These are phyloP conservation scores for Tulasnella sp. DNA, from an alignment of 768 basidiomycete species.

Conservation along the genomic window DNA sequence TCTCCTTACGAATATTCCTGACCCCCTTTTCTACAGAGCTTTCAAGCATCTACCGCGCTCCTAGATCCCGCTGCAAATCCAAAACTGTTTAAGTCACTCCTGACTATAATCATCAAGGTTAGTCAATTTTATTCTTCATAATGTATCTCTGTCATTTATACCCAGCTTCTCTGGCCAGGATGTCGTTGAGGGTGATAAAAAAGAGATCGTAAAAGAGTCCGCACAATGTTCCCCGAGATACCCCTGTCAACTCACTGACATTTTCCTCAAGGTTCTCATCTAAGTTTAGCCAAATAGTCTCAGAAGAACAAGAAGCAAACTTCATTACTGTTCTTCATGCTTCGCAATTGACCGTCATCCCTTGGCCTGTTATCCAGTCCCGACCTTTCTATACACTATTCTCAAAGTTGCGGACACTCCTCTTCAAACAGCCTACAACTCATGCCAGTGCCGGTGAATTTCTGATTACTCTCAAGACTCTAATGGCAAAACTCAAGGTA, in stretches of 20 bases:
- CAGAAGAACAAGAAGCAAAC: conserved; percentile 46
- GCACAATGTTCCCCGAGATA: conserved; percentile 15
- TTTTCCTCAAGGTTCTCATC: conserved; percentile 34
- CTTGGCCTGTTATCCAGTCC: conserved; percentile 57
- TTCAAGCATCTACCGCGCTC: conserved; percentile 25
- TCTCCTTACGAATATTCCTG: conserved; percentile 28
- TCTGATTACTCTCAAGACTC: conserved; percentile 42
- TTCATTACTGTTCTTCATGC: conserved; percentile 49
- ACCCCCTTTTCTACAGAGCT: conserved; percentile 12
- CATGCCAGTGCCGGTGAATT: conserved; percentile 43
- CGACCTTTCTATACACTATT: conserved; percentile 48
- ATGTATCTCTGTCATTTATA: background rate
- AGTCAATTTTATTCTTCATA: background rate
- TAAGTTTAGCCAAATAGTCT: conserved; percentile 50
- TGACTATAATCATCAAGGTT: conserved; percentile 54
- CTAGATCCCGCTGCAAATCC: conserved; percentile 48
- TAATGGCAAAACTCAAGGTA: conserved; percentile 59
- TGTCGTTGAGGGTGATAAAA: conserved; percentile 47
- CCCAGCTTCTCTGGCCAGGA: conserved; percentile 31
- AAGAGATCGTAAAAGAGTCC: conserved; percentile 46
- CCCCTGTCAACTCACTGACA: background rate
- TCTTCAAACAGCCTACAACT: conserved; percentile 38
- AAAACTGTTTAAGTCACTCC: conserved; percentile 42
- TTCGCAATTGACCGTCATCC: conserved; percentile 43
- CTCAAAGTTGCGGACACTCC: conserved; percentile 31